Evolutionary conservation across 768 basidiomycete genomes (phyloP), one percentile per base, ranked within the genome.

Genomic region (Tephrocybe sp.): DNA sequence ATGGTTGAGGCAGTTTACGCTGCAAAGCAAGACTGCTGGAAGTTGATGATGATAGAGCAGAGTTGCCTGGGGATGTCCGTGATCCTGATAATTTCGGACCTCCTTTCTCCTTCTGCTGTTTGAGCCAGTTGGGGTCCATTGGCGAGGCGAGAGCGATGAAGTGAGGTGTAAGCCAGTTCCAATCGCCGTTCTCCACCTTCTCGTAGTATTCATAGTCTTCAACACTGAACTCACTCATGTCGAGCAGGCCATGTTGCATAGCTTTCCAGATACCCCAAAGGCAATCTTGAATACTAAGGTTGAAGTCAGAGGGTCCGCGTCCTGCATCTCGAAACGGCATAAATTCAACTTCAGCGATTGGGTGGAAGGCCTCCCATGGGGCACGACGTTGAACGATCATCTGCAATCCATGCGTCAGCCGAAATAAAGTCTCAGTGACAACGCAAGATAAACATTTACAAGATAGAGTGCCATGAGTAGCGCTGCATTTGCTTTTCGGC

Each of bases 271-370:
- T 70, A 14, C 88, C 88, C 86, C 87, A 90, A 1, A 89, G 74
- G 65, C 92, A 91, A 61, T 96, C 94, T 65, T 97, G 95, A 46
- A 98, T 92, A 55, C 77, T 91, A 51, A 98, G 81, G 63, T 89
- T 92, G 72, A 94, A 97, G 68, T 98, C 94, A 8, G 92, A 90
- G 11, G 84, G 83, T 1, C 93, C 94, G 35, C 90, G 82, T 3
- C 96, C 95, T 16, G 97, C 97, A 62, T 99, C 97, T 52, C 97
- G 80, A 65, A 98, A 98, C 13, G 92, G 87, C 85, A 92, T 90
- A 64, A 95, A 92, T 68, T 96, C 92, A 33, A 94, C 65, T 62
- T 92, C 85, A 30, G 93, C 90, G 47, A 98, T 86, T 2, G 96
- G 95, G 58, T 92, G 85, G 65, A 98, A 95, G 2, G 94, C 93